Evolutionary conservation across 257 asterid genomes (phyloP), one percentile per base, ranked within the genome.

Genomic region (Handroanthus guayacan): DNA sequence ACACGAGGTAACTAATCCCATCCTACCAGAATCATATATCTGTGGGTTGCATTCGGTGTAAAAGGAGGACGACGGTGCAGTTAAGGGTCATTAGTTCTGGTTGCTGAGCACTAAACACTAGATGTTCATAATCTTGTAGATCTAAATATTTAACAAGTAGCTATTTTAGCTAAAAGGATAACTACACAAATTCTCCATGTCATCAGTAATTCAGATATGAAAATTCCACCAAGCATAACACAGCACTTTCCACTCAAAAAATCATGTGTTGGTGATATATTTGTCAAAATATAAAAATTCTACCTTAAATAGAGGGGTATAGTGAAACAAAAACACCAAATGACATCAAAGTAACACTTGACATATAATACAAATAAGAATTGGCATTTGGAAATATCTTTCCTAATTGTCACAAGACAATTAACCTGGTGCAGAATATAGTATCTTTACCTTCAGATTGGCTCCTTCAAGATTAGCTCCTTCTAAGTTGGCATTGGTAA

Each of bases 401-500:
- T 78, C 62, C 14, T 25, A 25, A 62, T 39, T 54, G 41, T 62
- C 17, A 70, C 14, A 16, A 5, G 62, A 39, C 13, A 52, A 74
- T 31, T 17, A 63, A 64, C 48, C n/a, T 54, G 50, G 76, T 57
- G 58, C 62, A 80, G 20, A 39, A 54, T 47, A 67, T 66, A 36
- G 38, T 63, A 69, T 8, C 31, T 75, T 78, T 80, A 89, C 98
- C 98, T 94, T 94, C 78, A 94, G 83, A 84, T 94, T 94, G 80
- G 98, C 98, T 74, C 98, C 98, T 84, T 94, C 98, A 62, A 94
- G 88, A 86, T 90, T 92, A 67, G 98, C 97, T 81, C 97, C 98
- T 88, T 94, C 97, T 84, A 94, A 85, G 89, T 94, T 94, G 84
- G 98, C 98, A 89, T 94, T 94, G 61, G 97, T 92, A 36, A 94